These are phyloP conservation scores for Geranium brycei DNA, from an alignment of 345 rosid species.

Conservation along the genomic window DNA sequence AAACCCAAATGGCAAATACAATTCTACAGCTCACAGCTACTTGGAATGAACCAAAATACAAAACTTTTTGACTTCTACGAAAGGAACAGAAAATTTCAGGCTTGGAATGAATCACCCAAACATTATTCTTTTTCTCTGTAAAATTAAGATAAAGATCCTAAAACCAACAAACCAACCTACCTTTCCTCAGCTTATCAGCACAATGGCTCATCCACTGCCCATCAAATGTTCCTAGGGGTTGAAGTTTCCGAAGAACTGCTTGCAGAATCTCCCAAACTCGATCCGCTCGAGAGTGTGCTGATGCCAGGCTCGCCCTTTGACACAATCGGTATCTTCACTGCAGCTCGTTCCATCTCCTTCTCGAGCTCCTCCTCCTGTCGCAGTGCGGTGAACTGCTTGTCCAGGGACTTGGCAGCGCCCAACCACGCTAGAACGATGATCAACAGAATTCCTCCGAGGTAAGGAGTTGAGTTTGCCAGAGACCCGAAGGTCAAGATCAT, in stretches of 20 bases:
- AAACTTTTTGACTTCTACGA: too few species aligned
- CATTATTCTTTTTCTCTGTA: background rate
- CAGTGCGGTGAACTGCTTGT: slow-evolving; percentile 57
- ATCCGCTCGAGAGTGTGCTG: slow-evolving; percentile 20
- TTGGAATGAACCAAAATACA: too few species aligned
- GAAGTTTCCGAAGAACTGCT: slow-evolving; percentile 26
- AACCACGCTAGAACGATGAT: slow-evolving; percentile 78
- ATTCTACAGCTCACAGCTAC: too few species aligned
- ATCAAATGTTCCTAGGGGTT: slow-evolving; percentile 13
- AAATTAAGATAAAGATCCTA: background rate
- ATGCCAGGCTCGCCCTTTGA: slow-evolving; percentile 37
- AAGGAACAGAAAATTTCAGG: too few species aligned
- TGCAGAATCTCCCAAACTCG: background rate
- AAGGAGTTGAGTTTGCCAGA: slow-evolving; percentile 86
- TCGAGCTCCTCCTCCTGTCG: slow-evolving; percentile 88
- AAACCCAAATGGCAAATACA: too few species aligned
- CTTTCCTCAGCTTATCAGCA: background rate
- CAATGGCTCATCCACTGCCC: too few species aligned
- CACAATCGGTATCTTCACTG: slow-evolving; percentile 67
- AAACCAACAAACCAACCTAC: background rate
- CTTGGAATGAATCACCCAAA: background rate
- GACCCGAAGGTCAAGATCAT: slow-evolving; percentile 95
- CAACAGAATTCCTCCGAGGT: slow-evolving; percentile 70
- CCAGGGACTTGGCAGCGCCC: slow-evolving; percentile 79
- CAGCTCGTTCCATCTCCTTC: slow-evolving; percentile 87